These are phyloP conservation scores for Funneliformis geosporum DNA, from an alignment of 192 early-diverging fungal species.

Conservation along the genomic window DNA sequence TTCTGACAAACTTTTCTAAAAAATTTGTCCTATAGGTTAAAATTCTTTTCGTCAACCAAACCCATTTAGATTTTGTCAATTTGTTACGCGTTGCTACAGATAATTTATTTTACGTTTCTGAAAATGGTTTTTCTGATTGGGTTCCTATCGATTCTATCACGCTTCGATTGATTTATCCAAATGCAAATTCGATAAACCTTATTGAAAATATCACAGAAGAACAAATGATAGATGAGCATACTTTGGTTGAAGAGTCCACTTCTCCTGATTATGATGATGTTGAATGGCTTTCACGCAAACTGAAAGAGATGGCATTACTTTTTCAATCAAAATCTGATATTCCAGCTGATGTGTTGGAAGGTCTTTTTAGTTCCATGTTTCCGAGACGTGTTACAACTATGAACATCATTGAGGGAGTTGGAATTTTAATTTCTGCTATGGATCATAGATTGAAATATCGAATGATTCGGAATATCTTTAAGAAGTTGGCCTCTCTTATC, in stretches of 20 bases:
- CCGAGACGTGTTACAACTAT: slow-evolving; percentile 4
- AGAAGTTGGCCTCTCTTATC: background rate
- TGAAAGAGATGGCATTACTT: slow-evolving; percentile 14
- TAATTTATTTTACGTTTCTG: background rate
- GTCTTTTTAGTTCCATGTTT: slow-evolving; percentile 10
- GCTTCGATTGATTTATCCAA: slow-evolving; percentile 3
- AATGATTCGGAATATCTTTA: background rate
- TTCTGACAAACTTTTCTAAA: background rate
- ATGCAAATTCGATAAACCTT: background rate
- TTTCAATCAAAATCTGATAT: slow-evolving; percentile 13
- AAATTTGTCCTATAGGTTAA: background rate
- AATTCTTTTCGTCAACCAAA: background rate
- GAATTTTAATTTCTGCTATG: slow-evolving; percentile 12
- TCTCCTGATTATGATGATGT: background rate
- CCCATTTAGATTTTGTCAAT: background rate
- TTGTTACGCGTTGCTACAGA: background rate
- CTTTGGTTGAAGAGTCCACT: background rate
- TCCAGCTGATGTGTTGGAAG: slow-evolving; percentile 14
- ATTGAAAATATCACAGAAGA: background rate
- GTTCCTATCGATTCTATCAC: slow-evolving; percentile 3
- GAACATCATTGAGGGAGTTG: background rate
- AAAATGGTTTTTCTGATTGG: slow-evolving; percentile 17
- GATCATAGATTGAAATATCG: slow-evolving; percentile 5
- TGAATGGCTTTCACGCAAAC: slow-evolving; percentile 11
- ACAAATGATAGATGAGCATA: background rate